Conservation (phyloP, 495 filamentous ascomycete species). For the Talaromyces trachyspermus region DNA sequence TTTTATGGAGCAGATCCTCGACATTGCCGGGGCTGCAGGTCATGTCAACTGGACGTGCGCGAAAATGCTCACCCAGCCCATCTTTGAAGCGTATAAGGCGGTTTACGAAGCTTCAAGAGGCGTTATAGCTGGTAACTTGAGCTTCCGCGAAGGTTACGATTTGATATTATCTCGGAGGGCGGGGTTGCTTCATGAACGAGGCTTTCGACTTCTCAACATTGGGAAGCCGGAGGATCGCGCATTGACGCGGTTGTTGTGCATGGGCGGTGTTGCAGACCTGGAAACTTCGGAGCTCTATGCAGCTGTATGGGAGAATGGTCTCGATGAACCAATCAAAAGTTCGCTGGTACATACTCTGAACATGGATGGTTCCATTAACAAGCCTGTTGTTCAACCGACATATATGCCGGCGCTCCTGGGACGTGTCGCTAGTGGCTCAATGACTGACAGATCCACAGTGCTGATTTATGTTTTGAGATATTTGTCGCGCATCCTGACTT, state of each 20-base stretch:
- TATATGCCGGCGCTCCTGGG: slow-evolving; percentile 26
- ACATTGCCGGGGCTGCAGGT: slow-evolving; percentile 30
- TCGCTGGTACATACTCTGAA: slow-evolving; percentile 20
- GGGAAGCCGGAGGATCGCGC: slow-evolving; percentile 20
- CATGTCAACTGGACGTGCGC: slow-evolving; percentile 32
- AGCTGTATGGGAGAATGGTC: slow-evolving; percentile 14
- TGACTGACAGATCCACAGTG: neutral
- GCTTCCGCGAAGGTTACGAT: slow-evolving; percentile 26
- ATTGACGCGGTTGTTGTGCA: slow-evolving; percentile 25
- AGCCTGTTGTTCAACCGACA: slow-evolving; percentile 28
- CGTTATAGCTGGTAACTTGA: slow-evolving; percentile 15
- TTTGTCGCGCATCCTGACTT: slow-evolving; percentile 13
- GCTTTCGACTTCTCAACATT: slow-evolving; percentile 20
- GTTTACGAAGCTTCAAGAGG: slow-evolving; percentile 21
- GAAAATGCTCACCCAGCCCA: slow-evolving; percentile 24
- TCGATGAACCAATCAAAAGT: slow-evolving; percentile 15
- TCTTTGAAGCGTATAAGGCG: slow-evolving; percentile 23
- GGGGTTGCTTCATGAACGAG: slow-evolving; percentile 12
- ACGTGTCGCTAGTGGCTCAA: slow-evolving; percentile 1
- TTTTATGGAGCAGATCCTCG: slow-evolving; percentile 31
- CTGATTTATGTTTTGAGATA: slow-evolving; percentile 8
- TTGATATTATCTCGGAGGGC: slow-evolving; percentile 20
- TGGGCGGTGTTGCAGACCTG: slow-evolving; percentile 23
- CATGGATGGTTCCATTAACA: slow-evolving; percentile 19
- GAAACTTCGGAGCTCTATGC: slow-evolving; percentile 23